A percentile compares a stretch with the other conserved stretches of the same genome.
Evolutionary conservation across 2,329 filamentous ascomycete species (phyloP).

Genomic region (Septoria linicola): DNA sequence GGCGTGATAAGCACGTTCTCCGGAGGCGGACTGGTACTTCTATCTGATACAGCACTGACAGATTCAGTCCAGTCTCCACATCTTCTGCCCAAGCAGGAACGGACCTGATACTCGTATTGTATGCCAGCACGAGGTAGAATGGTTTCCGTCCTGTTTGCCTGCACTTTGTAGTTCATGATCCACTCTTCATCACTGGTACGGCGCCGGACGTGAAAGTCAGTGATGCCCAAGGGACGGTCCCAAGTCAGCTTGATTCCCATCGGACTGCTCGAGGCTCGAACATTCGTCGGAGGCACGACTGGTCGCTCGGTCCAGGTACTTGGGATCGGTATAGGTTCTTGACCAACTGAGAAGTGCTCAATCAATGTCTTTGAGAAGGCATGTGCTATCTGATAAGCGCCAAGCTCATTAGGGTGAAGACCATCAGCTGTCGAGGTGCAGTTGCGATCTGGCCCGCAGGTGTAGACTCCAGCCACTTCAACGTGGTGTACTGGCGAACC

Average conservation of each 20-base stretch:
- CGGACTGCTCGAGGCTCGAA: slow-evolving; percentile 4
- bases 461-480: slow-evolving; percentile 31
- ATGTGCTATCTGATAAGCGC: slow-evolving; percentile 46
- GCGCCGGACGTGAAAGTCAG: slow-evolving; percentile 10
- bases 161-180: neutral
- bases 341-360: slow-evolving; percentile 11
- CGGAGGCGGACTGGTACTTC: slow-evolving; percentile 12
- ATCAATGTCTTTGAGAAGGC: slow-evolving; percentile 39
- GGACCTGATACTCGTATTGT: slow-evolving; percentile 17
- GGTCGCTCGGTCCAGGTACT: slow-evolving; percentile 7
- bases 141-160: slow-evolving; percentile 9
- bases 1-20: slow-evolving; percentile 3
- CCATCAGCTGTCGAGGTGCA: slow-evolving; percentile 42
- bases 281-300: slow-evolving; percentile 3
- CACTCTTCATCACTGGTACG: slow-evolving; percentile 5
- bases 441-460: slow-evolving; percentile 35
- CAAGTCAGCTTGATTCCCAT: slow-evolving; percentile 18
- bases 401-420: slow-evolving; percentile 45
- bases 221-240: slow-evolving; percentile 11
- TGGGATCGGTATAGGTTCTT: slow-evolving; percentile 6
- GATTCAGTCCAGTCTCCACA: slow-evolving; percentile 13
- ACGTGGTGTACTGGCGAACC: slow-evolving; percentile 39
- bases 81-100: slow-evolving; percentile 10
- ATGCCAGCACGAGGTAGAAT: slow-evolving; percentile 11
- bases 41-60: slow-evolving; percentile 11